phyloP scores from a whole-genome alignment of 768 basidiomycete species.

The Termitomyces eurrhizus region DNA sequence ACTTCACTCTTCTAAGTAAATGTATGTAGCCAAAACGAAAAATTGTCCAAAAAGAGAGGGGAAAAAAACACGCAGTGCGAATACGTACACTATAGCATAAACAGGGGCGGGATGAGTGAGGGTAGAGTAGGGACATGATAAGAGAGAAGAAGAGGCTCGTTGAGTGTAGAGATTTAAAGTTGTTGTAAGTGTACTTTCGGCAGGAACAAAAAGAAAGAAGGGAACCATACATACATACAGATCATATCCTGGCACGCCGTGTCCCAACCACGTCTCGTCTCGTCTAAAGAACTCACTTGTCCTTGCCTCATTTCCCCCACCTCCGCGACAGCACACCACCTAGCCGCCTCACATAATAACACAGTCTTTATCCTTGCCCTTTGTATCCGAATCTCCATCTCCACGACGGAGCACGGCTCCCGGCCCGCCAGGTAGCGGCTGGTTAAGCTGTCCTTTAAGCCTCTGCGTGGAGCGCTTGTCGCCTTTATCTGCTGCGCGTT shows the following conservation, averaged over 20 bases:
- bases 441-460: slow-evolving; percentile 56
- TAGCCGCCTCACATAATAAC: slow-evolving; percentile 64
- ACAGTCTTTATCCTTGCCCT: slow-evolving; percentile 77
- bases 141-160: not conserved
- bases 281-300: not conserved
- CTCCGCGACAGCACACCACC: no score
- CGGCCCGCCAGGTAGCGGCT: slow-evolving; percentile 56
- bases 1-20: not conserved
- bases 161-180: not conserved
- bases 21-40: not conserved
- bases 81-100: not conserved
- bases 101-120: not conserved
- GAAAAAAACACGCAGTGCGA: not conserved
- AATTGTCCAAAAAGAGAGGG: not conserved
- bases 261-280: not conserved
- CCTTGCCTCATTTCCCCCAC: not conserved
- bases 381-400: slow-evolving; percentile 30
- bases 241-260: not conserved
- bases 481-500: slow-evolving; percentile 84
- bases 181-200: not conserved
- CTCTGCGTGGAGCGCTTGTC: slow-evolving; percentile 92
- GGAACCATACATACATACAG: not conserved
- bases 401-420: slow-evolving; percentile 61
- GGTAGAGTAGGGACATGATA: no score
- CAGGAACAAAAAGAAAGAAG: no score